Base-by-base conservation (phyloP, 257 asterid species). In the Nicotiana tabacum region DNA sequence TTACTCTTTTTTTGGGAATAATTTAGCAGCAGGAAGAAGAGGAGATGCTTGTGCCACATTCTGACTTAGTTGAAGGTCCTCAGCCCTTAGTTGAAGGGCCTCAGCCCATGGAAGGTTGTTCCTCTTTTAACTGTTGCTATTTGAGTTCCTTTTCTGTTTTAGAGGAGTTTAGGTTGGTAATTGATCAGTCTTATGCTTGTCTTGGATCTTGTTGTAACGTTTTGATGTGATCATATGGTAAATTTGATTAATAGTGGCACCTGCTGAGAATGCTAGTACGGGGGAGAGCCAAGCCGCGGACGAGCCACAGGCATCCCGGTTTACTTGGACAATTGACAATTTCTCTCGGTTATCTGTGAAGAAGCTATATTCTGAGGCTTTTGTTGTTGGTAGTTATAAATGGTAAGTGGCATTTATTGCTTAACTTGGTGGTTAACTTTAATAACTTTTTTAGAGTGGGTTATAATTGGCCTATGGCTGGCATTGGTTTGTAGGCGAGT, bases 51-150 rank as follows among this genome's bases (percentile, higher is more conserved):
- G 98, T 93, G 81, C 99, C 98, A 1, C 97, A 87, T 85, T 82
- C 98, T 60, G 97, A 93, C 81, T 78, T 90, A 53, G 96, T 90
- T 3, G 94, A 94, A 85, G 98, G 96, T 48, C 97, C 98, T 84
- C 98, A 92, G 84, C 95, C 93, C 9, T 69, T 92, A 70, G 96
- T 91, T 12, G 98, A 95, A 91, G 98, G 98, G 21, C 97, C 98
- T 43, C 98, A 87, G 91, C 99, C 98, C 10, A 94, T 96, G 98
- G 99, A 96, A 96, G 98, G 99, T 95, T 67, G 58, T 70, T 13
- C 27, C n/a, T 21, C 17, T 48, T 55, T 76, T 13, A 48, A 33
- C 16, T 51, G 64, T 76, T 76, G 53, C 32, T 48, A 18, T 69
- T 77, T 78, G 29, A 66, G 64, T 51, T 43, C 2, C 61, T 24